Base-by-base conservation (phyloP, 148 eudicot species). In the Selenicereus undatus region DNA sequence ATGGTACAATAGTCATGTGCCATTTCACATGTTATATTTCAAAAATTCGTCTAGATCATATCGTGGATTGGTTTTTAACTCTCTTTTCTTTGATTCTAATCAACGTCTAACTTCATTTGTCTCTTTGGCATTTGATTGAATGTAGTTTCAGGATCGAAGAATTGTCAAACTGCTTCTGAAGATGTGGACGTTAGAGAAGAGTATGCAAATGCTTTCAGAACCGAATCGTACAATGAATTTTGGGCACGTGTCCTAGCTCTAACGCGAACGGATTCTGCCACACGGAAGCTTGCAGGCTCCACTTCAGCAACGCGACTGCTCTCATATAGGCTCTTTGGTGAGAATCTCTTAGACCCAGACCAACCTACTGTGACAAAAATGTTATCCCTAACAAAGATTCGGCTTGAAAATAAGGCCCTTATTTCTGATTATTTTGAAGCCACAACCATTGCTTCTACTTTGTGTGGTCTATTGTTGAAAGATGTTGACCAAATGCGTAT, bases 131-230 rank as follows among this genome's bases (percentile, higher is more conserved):
- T 73, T 65, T 39, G 39, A 45, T 76, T 11, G 2, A 58, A 18
- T 76, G 77, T 76, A 83, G 71, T 64, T 86, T 48, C 82, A 50
- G 30, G 74, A 18, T n/a, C 79, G 2, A 76, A 26, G 39, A 71
- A 78, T 29, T 56, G 56, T 24, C 78, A 80, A 29, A 16, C 8
- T 13, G 20, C 62, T 2, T 39, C 3, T 45, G 68, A 54, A 22
- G 80, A 71, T 14, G 80, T 91, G 76, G 97, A 93, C 72, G 85
- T 96, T 9, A 82, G 89, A 75, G 99, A 96, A 90, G 99, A 95
- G 81, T 96, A 96, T 45, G 99, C 98, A 0, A 92, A 93, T 35
- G 95, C 99, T 16, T 96, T 96, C n/a, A 89, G 99, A 35, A 96
- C 99, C 9, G 91, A 96, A 85, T 96, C 99, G 3, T 96, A 93